Base-by-base conservation (phyloP, 768 basidiomycete genomes). In the Clitopilus passeckerianus region DNA sequence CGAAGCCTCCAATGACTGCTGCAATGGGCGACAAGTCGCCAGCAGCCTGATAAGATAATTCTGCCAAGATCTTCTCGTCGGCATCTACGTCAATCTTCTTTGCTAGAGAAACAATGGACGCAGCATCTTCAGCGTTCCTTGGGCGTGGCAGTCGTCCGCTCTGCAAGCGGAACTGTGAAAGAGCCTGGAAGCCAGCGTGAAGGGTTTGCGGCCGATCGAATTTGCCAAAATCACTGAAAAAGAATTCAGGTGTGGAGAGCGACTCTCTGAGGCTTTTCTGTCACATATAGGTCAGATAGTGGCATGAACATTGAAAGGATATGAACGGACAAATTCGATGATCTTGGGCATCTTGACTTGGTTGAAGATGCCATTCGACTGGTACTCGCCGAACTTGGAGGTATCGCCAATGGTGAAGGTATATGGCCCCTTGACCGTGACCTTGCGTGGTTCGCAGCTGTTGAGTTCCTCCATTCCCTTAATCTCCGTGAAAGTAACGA, bases 311-410 rank as follows among this genome's bases (percentile, higher is more conserved):
- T 16, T 10, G 16, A 23, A 12, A 37, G 15, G 6, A 23, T 43
- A 30, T 30, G 27, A 2, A 81, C 94, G 68, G 66, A 98, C 96
- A 67, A 98, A 99, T 70, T 94, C 86, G 54, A 98, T 77, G 54
- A 94, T 82, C 76, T 96, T 98, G 9, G 97, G 97, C 94, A 98
- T 96, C 77, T 98, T 99, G 63, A 98, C 95, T 73, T 99, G 97
- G 6, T 92, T 94, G 72, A 98, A 99, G 61, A 95, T 90, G 35
- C 97, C 97, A 23, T 96, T 97, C 27, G 84, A 70, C 64, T 87
- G 84, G 75, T 98, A 98, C 50, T 84, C 79, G 24, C 86, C 80
- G 10, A 97, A 70, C 34, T 80, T 80, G 30, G 87, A 83, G 1
- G 95, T 98, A 70, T 97, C 93, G 2, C 97, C 96, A 59, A 99